phyloP scores from a whole-genome alignment of 768 basidiomycete species.

The Trametes meyenii region DNA sequence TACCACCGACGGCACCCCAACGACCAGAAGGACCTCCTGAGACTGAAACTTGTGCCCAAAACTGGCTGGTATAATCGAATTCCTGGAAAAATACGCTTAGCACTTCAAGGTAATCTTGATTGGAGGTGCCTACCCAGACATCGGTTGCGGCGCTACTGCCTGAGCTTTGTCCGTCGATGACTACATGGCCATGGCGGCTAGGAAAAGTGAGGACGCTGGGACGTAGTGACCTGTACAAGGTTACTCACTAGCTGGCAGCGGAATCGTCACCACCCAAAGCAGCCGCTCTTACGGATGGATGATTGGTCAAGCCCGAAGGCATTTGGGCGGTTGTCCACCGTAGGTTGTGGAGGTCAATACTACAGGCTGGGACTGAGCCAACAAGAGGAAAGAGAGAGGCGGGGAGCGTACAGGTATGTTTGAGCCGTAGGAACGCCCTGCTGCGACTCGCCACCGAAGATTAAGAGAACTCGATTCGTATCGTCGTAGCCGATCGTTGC shows the following conservation, averaged over 20 bases:
- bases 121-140: constrained; percentile 61
- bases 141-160: constrained; percentile 60
- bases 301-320: constrained; percentile 46
- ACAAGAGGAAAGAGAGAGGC: background rate
- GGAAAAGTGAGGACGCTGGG: constrained; percentile 19
- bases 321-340: constrained; percentile 63
- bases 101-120: background rate
- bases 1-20: constrained; percentile 77
- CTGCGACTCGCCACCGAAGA: constrained; percentile 78
- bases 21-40: constrained; percentile 61
- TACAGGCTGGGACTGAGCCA: constrained; percentile 31
- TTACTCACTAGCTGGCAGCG: constrained; percentile 80
- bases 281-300: constrained; percentile 65
- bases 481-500: constrained; percentile 64
- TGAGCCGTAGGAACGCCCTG: constrained; percentile 60
- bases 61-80: constrained; percentile 74
- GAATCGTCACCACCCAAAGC: constrained; percentile 69
- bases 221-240: background rate
- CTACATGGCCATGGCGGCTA: constrained; percentile 74
- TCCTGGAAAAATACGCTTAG: constrained; percentile 50
- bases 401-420: constrained; percentile 63
- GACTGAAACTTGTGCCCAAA: constrained; percentile 68
- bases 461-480: constrained; percentile 56
- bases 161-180: constrained; percentile 71
- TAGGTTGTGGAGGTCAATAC: constrained; percentile 63